Evolutionary conservation across 2,329 filamentous ascomycete species (phyloP).

Genomic region (Xylaria sp.): DNA sequence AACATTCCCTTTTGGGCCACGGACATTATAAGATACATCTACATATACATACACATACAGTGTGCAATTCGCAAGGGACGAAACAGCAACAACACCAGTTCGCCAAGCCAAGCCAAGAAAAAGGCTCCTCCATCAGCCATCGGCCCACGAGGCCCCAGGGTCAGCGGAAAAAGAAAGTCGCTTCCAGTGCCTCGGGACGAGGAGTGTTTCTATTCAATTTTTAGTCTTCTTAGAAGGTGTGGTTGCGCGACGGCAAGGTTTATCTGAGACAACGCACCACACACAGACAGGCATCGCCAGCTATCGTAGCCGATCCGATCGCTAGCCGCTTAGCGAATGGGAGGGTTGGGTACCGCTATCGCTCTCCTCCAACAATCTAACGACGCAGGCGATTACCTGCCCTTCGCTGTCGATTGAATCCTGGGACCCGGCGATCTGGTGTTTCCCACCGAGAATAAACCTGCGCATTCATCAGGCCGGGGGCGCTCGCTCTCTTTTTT

Average conservation of each 20-base stretch:
- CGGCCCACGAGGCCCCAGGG: background rate
- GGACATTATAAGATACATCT: background rate
- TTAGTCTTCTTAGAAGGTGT: conserved; percentile 4
- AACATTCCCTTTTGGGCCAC: background rate
- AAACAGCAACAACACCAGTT: conserved; percentile 9
- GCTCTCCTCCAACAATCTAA: background rate
- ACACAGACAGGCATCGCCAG: conserved; percentile 2
- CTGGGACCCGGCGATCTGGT: conserved; percentile 18
- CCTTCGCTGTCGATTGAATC: conserved; percentile 13
- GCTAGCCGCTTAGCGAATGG: conserved; percentile 19
- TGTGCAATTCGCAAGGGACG: background rate
- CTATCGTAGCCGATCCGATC: conserved; percentile 10
- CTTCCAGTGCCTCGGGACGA: conserved; percentile 32
- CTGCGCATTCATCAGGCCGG: conserved; percentile 7
- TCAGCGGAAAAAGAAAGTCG: conserved; percentile 1
- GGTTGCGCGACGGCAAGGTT: conserved; percentile 22
- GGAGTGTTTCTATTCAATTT: too few relatives aligned
- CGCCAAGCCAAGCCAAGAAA: conserved; percentile 12
- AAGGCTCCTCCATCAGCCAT: background rate
- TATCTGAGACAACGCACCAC: conserved; percentile 36
- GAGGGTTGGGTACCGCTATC: background rate
- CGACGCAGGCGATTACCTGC: conserved; percentile 20
- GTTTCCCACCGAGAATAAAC: conserved; percentile 17
- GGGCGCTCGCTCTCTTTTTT: too few relatives aligned
- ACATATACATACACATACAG: conserved; percentile 1